Evolutionary conservation across 1,139 yeast genomes (phyloP).

Genomic region (Saccharomyces uvarum): DNA sequence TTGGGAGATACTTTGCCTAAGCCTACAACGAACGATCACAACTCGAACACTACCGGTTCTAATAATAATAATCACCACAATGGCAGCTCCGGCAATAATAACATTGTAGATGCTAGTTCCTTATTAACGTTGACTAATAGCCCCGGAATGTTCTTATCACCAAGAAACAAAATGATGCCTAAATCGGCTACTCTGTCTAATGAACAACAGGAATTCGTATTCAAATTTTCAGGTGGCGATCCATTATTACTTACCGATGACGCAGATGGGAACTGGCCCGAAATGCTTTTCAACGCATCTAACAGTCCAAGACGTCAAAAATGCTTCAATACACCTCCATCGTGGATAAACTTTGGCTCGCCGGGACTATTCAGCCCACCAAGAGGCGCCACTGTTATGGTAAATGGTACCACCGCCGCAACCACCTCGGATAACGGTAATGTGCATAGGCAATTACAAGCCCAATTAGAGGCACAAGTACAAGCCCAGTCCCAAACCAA

Average conservation of each 20-base stretch:
- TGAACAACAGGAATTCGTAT: conserved; percentile 14
- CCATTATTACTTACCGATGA: conserved; percentile 27
- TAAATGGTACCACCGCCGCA: neutral
- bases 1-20: conserved; percentile 14
- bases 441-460: conserved; percentile 1
- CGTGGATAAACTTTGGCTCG: conserved; percentile 19
- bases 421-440: neutral
- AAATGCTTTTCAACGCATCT: conserved; percentile 15
- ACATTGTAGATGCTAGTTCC: conserved; percentile 9
- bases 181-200: conserved; percentile 16
- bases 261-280: conserved; percentile 21
- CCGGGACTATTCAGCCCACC: conserved; percentile 13
- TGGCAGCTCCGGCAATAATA: neutral
- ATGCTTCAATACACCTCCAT: conserved; percentile 27
- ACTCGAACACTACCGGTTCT: too few relatives aligned
- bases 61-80: neutral
- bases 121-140: conserved; percentile 13
- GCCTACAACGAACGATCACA: neutral
- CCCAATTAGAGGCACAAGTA: neutral
- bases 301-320: conserved; percentile 19
- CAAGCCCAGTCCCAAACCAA: conserved; percentile 1
- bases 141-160: conserved; percentile 18
- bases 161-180: conserved; percentile 12
- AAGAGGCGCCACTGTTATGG: conserved; percentile 6
- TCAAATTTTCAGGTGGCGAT: conserved; percentile 26